Percentiles rank a stretch among this genome's conserved stretches.
Conservation (phyloP, 2,329 filamentous ascomycete genomes). For the Xylaria sp. region DNA sequence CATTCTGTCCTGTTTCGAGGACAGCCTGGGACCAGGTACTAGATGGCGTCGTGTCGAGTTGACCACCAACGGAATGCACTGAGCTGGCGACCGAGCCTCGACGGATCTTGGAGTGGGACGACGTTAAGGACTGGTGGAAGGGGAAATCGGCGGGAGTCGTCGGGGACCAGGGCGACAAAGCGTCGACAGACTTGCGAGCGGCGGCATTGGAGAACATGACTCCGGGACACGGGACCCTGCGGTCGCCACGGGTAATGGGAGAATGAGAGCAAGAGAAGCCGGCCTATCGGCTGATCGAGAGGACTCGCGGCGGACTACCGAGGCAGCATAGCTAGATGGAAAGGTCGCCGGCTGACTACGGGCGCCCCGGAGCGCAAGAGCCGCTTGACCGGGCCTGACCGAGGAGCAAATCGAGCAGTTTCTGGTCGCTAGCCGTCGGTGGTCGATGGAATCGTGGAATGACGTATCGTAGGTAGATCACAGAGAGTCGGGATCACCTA, state of each 20-base stretch:
- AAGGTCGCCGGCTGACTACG: not conserved
- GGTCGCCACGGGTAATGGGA: slow-evolving; percentile 9
- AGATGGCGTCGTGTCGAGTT: slow-evolving; percentile 64
- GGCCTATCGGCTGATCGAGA: slow-evolving; percentile 36
- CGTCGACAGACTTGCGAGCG: slow-evolving; percentile 62
- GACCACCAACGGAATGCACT: slow-evolving; percentile 79
- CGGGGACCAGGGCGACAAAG: slow-evolving; percentile 51
- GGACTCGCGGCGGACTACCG: slow-evolving; percentile 37
- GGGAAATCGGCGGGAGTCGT: slow-evolving; percentile 50
- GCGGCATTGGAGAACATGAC: slow-evolving; percentile 56
- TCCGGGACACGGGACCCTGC: slow-evolving; percentile 12
- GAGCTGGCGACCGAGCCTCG: slow-evolving; percentile 85
- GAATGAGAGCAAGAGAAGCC: slow-evolving; percentile 32
- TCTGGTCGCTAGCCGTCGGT: not conserved
- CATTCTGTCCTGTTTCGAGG: slow-evolving; percentile 77
- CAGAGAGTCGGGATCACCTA: not conserved
- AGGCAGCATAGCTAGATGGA: slow-evolving; percentile 44
- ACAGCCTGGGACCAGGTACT: slow-evolving; percentile 51
- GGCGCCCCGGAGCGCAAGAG: slow-evolving; percentile 6
- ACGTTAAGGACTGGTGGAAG: slow-evolving; percentile 51
- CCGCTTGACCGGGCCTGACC: not conserved
- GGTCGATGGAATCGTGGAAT: not conserved
- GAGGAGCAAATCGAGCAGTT: not conserved
- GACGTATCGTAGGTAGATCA: not conserved
- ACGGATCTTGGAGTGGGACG: slow-evolving; percentile 49